A percentile compares a stretch with the other conserved stretches of the same genome.
phyloP scores from a whole-genome alignment of 1,284 basidiomycete genomes.

The Apiotrichum domesticum region DNA sequence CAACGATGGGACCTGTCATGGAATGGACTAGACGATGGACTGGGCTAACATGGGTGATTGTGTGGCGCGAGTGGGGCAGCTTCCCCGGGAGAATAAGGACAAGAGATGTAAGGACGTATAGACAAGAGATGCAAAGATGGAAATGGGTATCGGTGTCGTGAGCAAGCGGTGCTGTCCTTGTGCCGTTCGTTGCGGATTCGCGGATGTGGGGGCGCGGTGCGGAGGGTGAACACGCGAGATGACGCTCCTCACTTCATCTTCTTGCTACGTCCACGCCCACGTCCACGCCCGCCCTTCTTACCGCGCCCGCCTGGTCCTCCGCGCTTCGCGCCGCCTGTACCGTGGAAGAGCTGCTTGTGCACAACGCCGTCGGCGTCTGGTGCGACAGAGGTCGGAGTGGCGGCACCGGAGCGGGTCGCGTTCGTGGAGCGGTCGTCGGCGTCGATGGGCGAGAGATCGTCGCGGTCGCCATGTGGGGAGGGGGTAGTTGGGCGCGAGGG shows the following conservation, averaged over 20 bases:
- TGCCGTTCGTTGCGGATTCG: too few relatives aligned
- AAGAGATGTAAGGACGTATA: too few relatives aligned
- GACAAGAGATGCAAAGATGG: too few relatives aligned
- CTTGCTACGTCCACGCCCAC: slow-evolving; percentile 6
- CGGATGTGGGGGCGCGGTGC: too few relatives aligned
- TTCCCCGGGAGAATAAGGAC: too few relatives aligned
- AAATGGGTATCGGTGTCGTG: too few relatives aligned
- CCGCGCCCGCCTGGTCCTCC: not conserved
- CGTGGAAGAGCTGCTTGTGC: slow-evolving; percentile 16
- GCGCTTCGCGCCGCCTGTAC: not conserved
- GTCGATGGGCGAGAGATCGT: not conserved
- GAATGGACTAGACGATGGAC: too few relatives aligned
- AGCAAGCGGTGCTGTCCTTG: too few relatives aligned
- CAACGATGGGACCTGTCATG: too few relatives aligned
- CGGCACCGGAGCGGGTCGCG: slow-evolving; percentile 1
- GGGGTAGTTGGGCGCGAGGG: slow-evolving; percentile 12
- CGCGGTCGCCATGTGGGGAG: not conserved
- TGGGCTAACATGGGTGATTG: too few relatives aligned
- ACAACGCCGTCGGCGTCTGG: slow-evolving; percentile 7
- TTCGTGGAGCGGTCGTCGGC: slow-evolving; percentile 1
- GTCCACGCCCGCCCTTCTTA: slow-evolving; percentile 5
- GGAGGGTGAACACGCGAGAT: too few relatives aligned
- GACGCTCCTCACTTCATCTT: slow-evolving; percentile 2
- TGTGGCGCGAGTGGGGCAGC: too few relatives aligned
- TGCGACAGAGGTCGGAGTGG: not conserved